These are phyloP conservation scores for Elaeagnus macrophylla DNA, from an alignment of 306 rosid species.

Conservation along the genomic window DNA sequence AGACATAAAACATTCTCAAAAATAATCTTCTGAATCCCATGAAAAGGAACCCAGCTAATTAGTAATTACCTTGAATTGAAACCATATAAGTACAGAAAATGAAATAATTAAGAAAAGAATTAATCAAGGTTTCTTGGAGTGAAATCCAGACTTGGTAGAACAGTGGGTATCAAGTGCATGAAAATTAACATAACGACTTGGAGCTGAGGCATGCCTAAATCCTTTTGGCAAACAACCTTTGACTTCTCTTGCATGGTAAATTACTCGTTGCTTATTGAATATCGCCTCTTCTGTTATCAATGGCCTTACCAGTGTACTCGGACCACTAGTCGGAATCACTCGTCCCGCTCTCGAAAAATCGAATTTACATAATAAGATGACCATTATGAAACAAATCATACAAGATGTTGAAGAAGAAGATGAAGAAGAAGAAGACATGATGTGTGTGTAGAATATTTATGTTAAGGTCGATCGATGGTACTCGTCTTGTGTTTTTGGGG, in stretches of 20 bases:
- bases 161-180: slow-evolving; percentile 30
- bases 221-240: slow-evolving; percentile 73
- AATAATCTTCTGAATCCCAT: too few relatives aligned
- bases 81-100: too few relatives aligned
- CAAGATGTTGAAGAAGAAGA: background rate
- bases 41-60: too few relatives aligned
- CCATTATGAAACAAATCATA: slow-evolving; percentile 20
- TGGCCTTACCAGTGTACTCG: slow-evolving; percentile 71
- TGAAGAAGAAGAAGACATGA: too few relatives aligned
- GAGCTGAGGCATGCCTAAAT: slow-evolving; percentile 55
- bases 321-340: slow-evolving; percentile 64
- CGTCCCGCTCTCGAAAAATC: slow-evolving; percentile 41
- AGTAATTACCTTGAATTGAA: too few relatives aligned
- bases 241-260: slow-evolving; percentile 36
- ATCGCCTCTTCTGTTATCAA: slow-evolving; percentile 32
- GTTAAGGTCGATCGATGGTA: too few relatives aligned
- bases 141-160: slow-evolving; percentile 33
- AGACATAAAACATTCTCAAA: too few relatives aligned
- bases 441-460: too few relatives aligned
- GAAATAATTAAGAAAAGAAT: too few relatives aligned
- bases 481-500: too few relatives aligned
- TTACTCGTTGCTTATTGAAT: slow-evolving; percentile 30
- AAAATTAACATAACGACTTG: slow-evolving; percentile 66
- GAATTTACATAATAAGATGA: slow-evolving; percentile 29
- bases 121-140: slow-evolving; percentile 37